A percentile compares a stretch with the other conserved stretches of the same genome.
Conservation (phyloP, 805 yeast species). For the Pichia thaimueangensis region DNA sequence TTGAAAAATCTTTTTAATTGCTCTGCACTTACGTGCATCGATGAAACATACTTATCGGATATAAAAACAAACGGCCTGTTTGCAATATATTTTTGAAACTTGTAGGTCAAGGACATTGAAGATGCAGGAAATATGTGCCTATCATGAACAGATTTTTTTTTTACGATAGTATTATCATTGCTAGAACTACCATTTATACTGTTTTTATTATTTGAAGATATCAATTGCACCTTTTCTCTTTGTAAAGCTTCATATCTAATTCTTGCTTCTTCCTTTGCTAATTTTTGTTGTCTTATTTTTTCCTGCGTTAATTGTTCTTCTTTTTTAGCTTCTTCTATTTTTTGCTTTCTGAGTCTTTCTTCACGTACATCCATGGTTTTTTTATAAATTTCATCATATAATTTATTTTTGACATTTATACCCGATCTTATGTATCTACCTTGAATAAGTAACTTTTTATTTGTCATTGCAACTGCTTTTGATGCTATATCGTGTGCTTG, state of each 20-base stretch:
- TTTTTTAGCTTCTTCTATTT: constrained; percentile 21
- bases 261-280: constrained; percentile 12
- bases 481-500: constrained; percentile 42
- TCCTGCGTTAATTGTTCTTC: constrained; percentile 20
- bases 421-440: constrained; percentile 49
- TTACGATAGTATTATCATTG: too few species aligned
- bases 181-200: not conserved
- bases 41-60: constrained; percentile 42
- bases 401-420: constrained; percentile 38
- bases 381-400: constrained; percentile 30
- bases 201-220: not conserved
- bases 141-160: constrained; percentile 26
- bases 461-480: constrained; percentile 36
- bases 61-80: constrained; percentile 55
- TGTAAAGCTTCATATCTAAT: not conserved
- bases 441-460: constrained; percentile 39
- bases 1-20: constrained; percentile 56
- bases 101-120: constrained; percentile 37
- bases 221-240: not conserved
- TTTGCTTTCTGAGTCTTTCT: constrained; percentile 33
- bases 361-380: constrained; percentile 31
- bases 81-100: constrained; percentile 42
- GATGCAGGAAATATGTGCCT: constrained; percentile 27
- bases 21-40: constrained; percentile 40
- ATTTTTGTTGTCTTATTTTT: constrained; percentile 11